Percentiles rank a stretch among this genome's conserved stretches.
phyloP scores from a whole-genome alignment of 352 stramenopile species.

The Globisporangium spiculum region DNA sequence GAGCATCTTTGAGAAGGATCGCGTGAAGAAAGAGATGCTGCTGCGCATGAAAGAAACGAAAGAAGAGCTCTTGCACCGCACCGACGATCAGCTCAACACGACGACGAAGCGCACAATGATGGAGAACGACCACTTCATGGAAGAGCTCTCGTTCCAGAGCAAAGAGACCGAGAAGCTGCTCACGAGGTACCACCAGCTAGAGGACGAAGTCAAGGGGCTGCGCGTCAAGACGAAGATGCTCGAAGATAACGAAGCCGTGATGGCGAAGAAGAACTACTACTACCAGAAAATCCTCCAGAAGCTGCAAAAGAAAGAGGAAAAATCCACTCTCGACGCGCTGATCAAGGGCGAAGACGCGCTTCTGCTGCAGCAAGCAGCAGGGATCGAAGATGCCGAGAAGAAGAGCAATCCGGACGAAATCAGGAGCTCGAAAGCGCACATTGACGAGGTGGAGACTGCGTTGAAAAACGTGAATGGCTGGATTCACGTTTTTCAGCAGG shows the following conservation, averaged over 20 bases:
- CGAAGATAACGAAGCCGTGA: slow-evolving; percentile 45
- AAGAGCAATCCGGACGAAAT: slow-evolving; percentile 13
- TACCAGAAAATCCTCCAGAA: slow-evolving; percentile 68
- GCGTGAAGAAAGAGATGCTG: slow-evolving; percentile 72
- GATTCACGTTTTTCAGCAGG: slow-evolving; percentile 46
- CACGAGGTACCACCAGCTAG: slow-evolving; percentile 32
- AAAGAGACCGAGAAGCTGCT: slow-evolving; percentile 71
- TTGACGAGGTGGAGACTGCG: slow-evolving; percentile 27
- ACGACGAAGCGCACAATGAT: slow-evolving; percentile 78
- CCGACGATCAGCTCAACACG: slow-evolving; percentile 63
- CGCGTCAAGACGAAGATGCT: slow-evolving; percentile 47
- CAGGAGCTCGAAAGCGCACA: slow-evolving; percentile 13
- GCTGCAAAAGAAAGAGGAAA: slow-evolving; percentile 35
- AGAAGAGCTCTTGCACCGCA: slow-evolving; percentile 48
- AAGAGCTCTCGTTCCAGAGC: slow-evolving; percentile 71
- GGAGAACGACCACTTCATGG: slow-evolving; percentile 76
- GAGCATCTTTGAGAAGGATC: slow-evolving; percentile 60
- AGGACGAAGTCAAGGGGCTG: slow-evolving; percentile 44
- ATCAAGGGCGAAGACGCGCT: slow-evolving; percentile 7
- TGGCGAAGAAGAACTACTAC: slow-evolving; percentile 68
- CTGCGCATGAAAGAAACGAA: slow-evolving; percentile 46
- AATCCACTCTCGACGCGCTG: slow-evolving; percentile 7
- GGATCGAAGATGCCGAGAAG: slow-evolving; percentile 3
- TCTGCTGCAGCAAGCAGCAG: background rate
- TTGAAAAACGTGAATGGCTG: slow-evolving; percentile 40